Evolutionary conservation across 169 alveolate genomes (phyloP), one percentile per base, ranked within the genome.

Genomic region (Theileria equi): DNA sequence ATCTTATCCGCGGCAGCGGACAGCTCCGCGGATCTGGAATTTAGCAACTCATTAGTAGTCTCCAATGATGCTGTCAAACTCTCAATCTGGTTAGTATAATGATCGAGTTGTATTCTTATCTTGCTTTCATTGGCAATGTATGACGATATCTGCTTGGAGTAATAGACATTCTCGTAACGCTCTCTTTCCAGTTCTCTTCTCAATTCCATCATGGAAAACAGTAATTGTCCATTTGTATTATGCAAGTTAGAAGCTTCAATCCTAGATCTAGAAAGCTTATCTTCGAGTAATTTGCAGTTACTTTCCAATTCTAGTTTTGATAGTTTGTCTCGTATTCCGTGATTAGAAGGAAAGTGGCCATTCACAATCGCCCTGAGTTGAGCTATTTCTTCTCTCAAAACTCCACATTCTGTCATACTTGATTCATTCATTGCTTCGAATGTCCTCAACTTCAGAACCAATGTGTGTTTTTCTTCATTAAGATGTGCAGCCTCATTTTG

Each of bases 141-240:
- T 10, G 50, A 43, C 1, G 59, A 25, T 13, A 74, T 48, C 48
- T 66, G 72, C 13, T 52, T 44, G 26, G 35, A n/a, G 29, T 54
- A 40, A 26, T 57, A 70, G 32, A 52, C 57, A 32, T 74, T 64
- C 16, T 59, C 59, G 10, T 66, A 29, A 11, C 79, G 64, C 73
- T 55, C 73, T 40, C 67, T 68, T 31, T 64, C 80, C 38, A 74
- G 71, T 45, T 61, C 34, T 32, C 65, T 60, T n/a, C 67, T 68
- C 53, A 74, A 34, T 48, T 74, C 78, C 54, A 66, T 58, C 34
- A 64, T 61, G 29, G 58, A 48, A 13, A 60, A 48, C 35, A 59
- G 59, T 43, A 74, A 44, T 54, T 74, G 55, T 21, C 66, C 28
- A 34, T 74, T 74, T 40, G 40, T 45, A 34, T 40, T 17, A 26